A percentile compares a stretch with the other conserved stretches of the same genome.
phyloP scores from a whole-genome alignment of 73 alveolate species.

The Vitrella brassicaformis region DNA sequence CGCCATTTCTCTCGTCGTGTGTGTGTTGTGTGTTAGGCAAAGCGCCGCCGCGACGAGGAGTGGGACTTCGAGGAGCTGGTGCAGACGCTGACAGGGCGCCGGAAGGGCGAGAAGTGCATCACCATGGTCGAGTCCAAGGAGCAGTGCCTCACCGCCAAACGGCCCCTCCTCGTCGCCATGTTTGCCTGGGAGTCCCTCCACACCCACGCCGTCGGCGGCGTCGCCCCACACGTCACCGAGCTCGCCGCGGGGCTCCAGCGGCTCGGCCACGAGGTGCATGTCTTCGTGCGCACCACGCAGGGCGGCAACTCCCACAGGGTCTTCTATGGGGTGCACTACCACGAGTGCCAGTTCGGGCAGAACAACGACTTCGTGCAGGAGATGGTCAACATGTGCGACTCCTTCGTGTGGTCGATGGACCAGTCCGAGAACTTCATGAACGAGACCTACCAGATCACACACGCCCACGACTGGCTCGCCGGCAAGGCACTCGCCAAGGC shows the following conservation, averaged over 20 bases:
- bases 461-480: slow-evolving; percentile 34
- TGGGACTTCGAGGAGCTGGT: slow-evolving; percentile 86
- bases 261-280: slow-evolving; percentile 8
- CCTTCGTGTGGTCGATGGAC: slow-evolving; percentile 12
- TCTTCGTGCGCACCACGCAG: background rate
- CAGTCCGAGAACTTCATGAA: background rate
- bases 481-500: slow-evolving; percentile 16
- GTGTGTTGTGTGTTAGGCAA: too few relatives aligned
- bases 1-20: slow-evolving; percentile 47
- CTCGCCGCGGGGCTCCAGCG: slow-evolving; percentile 35
- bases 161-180: slow-evolving; percentile 20
- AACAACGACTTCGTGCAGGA: slow-evolving; percentile 21
- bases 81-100: slow-evolving; percentile 70
- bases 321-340: background rate
- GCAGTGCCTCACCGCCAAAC: slow-evolving; percentile 62
- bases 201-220: slow-evolving; percentile 36
- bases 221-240: slow-evolving; percentile 38
- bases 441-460: slow-evolving; percentile 3
- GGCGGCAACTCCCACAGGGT: background rate
- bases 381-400: slow-evolving; percentile 29
- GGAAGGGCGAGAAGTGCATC: slow-evolving; percentile 80
- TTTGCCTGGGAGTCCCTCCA: slow-evolving; percentile 36
- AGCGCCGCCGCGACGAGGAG: slow-evolving; percentile 81
- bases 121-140: slow-evolving; percentile 94
- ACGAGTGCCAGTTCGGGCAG: slow-evolving; percentile 10